These are phyloP conservation scores for Metschnikowia hibisci DNA, from an alignment of 805 yeast genomes.

Conservation along the genomic window DNA sequence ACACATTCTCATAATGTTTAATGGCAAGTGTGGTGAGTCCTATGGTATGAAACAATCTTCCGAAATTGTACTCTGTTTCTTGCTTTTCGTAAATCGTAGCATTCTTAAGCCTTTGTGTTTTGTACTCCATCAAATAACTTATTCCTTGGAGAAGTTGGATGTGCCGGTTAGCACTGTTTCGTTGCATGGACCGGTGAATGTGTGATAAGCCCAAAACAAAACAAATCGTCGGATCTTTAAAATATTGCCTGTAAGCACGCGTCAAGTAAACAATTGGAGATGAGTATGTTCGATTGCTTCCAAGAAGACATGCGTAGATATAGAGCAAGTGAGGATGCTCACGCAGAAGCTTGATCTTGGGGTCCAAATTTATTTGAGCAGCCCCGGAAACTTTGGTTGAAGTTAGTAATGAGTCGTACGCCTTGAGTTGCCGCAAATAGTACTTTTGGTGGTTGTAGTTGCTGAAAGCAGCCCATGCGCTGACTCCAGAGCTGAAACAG, in stretches of 20 bases:
- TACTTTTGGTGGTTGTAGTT: conserved; percentile 86
- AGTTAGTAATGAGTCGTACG: conserved; percentile 67
- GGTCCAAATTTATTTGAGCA: conserved; percentile 63
- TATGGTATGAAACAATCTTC: conserved; percentile 77
- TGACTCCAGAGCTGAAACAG: conserved; percentile 58
- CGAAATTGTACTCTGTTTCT: conserved; percentile 81
- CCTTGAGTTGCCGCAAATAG: conserved; percentile 83
- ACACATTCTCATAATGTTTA: conserved; percentile 65
- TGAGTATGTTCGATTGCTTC: conserved; percentile 75
- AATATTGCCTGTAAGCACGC: conserved; percentile 62
- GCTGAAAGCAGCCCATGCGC: conserved; percentile 58
- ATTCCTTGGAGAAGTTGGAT: conserved; percentile 85
- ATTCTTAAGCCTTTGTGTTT: conserved; percentile 42
- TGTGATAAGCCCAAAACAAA: conserved; percentile 75
- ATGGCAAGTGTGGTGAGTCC: conserved; percentile 76
- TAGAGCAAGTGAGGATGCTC: conserved; percentile 66
- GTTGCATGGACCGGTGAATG: conserved; percentile 86
- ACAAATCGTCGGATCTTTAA: conserved; percentile 75
- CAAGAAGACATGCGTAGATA: conserved; percentile 75
- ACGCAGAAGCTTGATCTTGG: conserved; percentile 36
- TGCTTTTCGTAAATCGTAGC: conserved; percentile 52
- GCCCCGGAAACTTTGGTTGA: conserved; percentile 62
- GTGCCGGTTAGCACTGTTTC: conserved; percentile 82
- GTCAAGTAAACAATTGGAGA: conserved; percentile 77
- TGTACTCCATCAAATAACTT: conserved; percentile 71